phyloP scores from a whole-genome alignment of 75 land plant genomes.

The Gnetum montanum region DNA sequence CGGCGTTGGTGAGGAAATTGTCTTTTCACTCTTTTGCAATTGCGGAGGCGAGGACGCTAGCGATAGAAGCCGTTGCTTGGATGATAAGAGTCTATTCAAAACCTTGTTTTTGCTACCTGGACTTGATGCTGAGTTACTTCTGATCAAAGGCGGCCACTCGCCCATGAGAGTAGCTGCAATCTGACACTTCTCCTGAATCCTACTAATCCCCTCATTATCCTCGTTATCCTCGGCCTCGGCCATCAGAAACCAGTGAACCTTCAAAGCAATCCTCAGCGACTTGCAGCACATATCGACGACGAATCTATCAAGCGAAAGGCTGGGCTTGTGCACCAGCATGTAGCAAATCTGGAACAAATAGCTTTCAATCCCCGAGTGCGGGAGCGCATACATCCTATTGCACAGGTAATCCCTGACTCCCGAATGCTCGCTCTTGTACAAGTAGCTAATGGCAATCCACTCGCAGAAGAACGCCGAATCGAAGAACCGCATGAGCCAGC shows the following conservation, averaged over 20 bases:
- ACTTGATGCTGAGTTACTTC: slow-evolving; percentile 26
- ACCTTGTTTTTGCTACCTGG: slow-evolving; percentile 50
- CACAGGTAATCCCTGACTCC: slow-evolving; percentile 97
- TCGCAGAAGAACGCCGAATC: slow-evolving; percentile 98
- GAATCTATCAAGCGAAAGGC: slow-evolving; percentile 90
- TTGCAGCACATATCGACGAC: slow-evolving; percentile 92
- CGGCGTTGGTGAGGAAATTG: slow-evolving; percentile 9
- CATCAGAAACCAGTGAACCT: slow-evolving; percentile 98
- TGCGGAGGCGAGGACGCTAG: slow-evolving; percentile 64
- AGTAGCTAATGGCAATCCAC: slow-evolving; percentile 99
- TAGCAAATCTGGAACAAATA: slow-evolving; percentile 97
- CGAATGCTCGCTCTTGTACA: slow-evolving; percentile 90
- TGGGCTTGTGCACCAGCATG: slow-evolving; percentile 91
- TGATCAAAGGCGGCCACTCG: slow-evolving; percentile 82
- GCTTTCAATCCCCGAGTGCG: slow-evolving; percentile 80
- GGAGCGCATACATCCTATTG: slow-evolving; percentile 94
- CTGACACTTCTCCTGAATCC: slow-evolving; percentile 95
- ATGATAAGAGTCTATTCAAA: slow-evolving; percentile 68
- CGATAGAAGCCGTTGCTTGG: slow-evolving; percentile 69
- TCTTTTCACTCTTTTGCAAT: slow-evolving; percentile 20
- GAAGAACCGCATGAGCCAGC: slow-evolving; percentile 97
- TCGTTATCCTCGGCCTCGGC: slow-evolving; percentile 92
- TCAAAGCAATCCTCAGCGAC: slow-evolving; percentile 80
- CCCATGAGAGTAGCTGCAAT: slow-evolving; percentile 86
- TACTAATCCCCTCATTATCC: slow-evolving; percentile 65